These are phyloP conservation scores for Fusarium sp. DNA, from an alignment of 2,329 filamentous ascomycete species.

Conservation along the genomic window DNA sequence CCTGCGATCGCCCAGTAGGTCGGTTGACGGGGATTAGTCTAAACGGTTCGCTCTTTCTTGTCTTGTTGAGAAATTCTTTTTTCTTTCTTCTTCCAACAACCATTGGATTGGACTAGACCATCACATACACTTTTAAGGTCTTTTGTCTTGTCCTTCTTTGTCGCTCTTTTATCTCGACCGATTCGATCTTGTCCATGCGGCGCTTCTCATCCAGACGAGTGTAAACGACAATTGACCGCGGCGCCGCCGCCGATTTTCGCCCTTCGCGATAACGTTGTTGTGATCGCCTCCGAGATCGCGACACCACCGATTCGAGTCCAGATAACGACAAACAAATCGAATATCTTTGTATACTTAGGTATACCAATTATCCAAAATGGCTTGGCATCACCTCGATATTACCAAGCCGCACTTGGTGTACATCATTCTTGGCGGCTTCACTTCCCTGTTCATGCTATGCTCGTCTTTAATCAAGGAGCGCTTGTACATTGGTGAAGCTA, in stretches of 20 bases:
- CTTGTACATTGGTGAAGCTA: slow-evolving; percentile 98
- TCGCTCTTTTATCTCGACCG: slow-evolving; percentile 2
- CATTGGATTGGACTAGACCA: slow-evolving; percentile 13
- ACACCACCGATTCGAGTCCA: slow-evolving; percentile 14
- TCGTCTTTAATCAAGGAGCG: slow-evolving; percentile 98
- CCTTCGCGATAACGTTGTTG: slow-evolving; percentile 27
- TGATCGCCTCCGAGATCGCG: slow-evolving; percentile 31
- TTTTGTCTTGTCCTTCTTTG: neutral
- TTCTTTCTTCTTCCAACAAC: slow-evolving; percentile 3
- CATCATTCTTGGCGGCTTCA: slow-evolving; percentile 97
- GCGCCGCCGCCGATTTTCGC: slow-evolving; percentile 34
- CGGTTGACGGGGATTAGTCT: slow-evolving; percentile 15
- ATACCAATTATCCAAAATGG: slow-evolving; percentile 62
- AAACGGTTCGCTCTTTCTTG: slow-evolving; percentile 15
- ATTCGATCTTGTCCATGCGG: slow-evolving; percentile 9
- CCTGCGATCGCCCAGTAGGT: neutral
- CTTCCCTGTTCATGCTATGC: slow-evolving; percentile 96
- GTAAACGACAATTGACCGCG: slow-evolving; percentile 37
- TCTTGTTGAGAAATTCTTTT: slow-evolving; percentile 28
- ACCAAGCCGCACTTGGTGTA: slow-evolving; percentile 98
- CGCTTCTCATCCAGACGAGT: slow-evolving; percentile 15
- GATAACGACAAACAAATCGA: slow-evolving; percentile 17
- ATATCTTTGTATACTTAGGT: slow-evolving; percentile 10
- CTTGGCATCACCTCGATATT: slow-evolving; percentile 83
- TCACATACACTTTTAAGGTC: neutral